phyloP scores from a whole-genome alignment of 2,329 filamentous ascomycete genomes.

The Colletotrichum sp. region DNA sequence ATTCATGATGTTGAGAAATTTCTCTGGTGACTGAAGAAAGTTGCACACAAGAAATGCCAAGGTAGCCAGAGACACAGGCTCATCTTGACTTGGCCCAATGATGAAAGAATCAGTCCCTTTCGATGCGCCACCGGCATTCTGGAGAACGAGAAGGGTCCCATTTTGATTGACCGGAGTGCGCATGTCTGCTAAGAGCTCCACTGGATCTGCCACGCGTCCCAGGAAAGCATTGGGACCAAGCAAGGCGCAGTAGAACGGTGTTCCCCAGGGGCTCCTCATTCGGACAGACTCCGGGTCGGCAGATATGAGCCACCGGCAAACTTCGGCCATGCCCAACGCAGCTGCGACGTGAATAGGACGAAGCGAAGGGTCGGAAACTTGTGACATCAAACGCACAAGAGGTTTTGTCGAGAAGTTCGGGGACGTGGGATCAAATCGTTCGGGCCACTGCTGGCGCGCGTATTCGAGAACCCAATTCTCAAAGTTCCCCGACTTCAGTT shows the following conservation, averaged over 20 bases:
- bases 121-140: conserved; percentile 22
- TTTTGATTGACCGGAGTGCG: background rate
- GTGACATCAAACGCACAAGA: conserved; percentile 33
- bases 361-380: conserved; percentile 30
- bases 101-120: background rate
- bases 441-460: conserved; percentile 32
- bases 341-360: conserved; percentile 39
- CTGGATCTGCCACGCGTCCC: conserved; percentile 12
- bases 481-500: conserved; percentile 32
- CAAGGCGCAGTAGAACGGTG: conserved; percentile 39
- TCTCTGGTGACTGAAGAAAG: background rate
- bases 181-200: background rate
- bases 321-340: conserved; percentile 32
- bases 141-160: conserved; percentile 32
- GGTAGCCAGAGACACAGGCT: background rate
- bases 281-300: conserved; percentile 21
- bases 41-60: conserved; percentile 11
- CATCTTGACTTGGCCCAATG: background rate
- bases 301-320: conserved; percentile 27
- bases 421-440: conserved; percentile 19
- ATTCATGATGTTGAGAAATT: background rate
- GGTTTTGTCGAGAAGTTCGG: conserved; percentile 25
- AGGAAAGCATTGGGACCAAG: conserved; percentile 33
- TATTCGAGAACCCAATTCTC: conserved; percentile 42
- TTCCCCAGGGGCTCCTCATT: conserved; percentile 28